Evolutionary conservation across 306 rosid genomes (phyloP), one percentile per base, ranked within the genome.

Genomic region (Benincasa hispida): DNA sequence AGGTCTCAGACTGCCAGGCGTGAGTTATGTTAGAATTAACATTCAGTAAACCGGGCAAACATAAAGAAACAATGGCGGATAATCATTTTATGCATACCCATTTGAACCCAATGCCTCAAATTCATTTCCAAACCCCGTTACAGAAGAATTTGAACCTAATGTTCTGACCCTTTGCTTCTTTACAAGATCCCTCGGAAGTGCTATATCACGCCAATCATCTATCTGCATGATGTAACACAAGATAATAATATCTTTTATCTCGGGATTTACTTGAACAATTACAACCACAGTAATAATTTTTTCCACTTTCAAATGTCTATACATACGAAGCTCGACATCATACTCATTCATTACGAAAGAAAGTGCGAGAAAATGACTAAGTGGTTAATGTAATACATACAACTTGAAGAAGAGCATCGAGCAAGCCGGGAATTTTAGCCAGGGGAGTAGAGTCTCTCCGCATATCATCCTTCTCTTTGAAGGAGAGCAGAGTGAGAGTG

Each of bases 121-220:
- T 81, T 89, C 96, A 82, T 83, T 86, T 79, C 99, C 99, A 81
- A 95, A 95, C 74, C 99, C 98, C 17, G 96, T 82, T 58, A 86
- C 96, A 80, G 82, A 74, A 57, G 94, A 86, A 87, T 87, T 92
- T 27, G 84, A 86, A 80, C 98, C 97, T 66, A 95, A 82, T 10
- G 87, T 84, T 82, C 98, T 87, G 27, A 87, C 87, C 80, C 96
- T 90, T 1, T 87, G 83, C 1, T 70, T 78, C 88, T 83, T 92
- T 25, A 76, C 85, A 21, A 85, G 82, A 34, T 95, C 97, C 82
- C 85, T 90, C 0, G 96, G 95, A 76, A 92, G 89, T 3, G 92
- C 93, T 77, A 95, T 85, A 75, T 95, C 99, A 78, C 96, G 97
- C 99, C 99, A 95, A 79, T 95, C 98, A 81, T 90, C 98, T 77